Percentiles rank a stretch among this genome's conserved stretches.
Conservation (phyloP, 495 filamentous ascomycete species). For the Penicillium soppii region DNA sequence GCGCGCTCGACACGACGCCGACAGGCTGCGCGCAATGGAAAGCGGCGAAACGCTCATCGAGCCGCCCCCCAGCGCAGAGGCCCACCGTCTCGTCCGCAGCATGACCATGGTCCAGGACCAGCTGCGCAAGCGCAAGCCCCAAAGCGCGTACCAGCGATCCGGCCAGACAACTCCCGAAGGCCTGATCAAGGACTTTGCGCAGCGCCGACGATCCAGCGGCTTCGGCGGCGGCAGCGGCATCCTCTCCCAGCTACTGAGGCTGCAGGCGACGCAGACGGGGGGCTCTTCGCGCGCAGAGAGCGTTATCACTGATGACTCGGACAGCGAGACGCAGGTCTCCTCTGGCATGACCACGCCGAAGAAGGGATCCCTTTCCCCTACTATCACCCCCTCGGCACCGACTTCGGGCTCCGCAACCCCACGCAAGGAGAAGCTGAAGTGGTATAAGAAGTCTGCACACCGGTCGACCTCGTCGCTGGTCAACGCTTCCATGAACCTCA, state of each 20-base stretch:
- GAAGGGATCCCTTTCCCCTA: constrained; percentile 25
- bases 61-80: constrained; percentile 36
- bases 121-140: constrained; percentile 32
- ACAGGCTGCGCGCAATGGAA: constrained; percentile 17
- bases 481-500: constrained; percentile 51
- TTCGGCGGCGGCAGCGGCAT: constrained; percentile 36
- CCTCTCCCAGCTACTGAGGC: constrained; percentile 38
- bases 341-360: constrained; percentile 38
- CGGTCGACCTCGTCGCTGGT: constrained; percentile 44
- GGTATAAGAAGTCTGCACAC: constrained; percentile 59
- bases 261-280: constrained; percentile 31
- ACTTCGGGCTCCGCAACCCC: constrained; percentile 57
- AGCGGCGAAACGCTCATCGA: constrained; percentile 19
- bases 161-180: constrained; percentile 41
- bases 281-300: constrained; percentile 30
- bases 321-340: constrained; percentile 37
- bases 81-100: constrained; percentile 44
- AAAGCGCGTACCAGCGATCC: constrained; percentile 37
- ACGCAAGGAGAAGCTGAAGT: constrained; percentile 59
- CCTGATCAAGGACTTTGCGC: constrained; percentile 24
- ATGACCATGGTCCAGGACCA: constrained; percentile 33
- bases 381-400: constrained; percentile 14
- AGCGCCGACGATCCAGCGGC: constrained; percentile 27
- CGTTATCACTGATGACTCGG: constrained; percentile 42
- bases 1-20: constrained; percentile 20